Conservation (phyloP, 495 filamentous ascomycete genomes). For the Penicillium salamii region DNA sequence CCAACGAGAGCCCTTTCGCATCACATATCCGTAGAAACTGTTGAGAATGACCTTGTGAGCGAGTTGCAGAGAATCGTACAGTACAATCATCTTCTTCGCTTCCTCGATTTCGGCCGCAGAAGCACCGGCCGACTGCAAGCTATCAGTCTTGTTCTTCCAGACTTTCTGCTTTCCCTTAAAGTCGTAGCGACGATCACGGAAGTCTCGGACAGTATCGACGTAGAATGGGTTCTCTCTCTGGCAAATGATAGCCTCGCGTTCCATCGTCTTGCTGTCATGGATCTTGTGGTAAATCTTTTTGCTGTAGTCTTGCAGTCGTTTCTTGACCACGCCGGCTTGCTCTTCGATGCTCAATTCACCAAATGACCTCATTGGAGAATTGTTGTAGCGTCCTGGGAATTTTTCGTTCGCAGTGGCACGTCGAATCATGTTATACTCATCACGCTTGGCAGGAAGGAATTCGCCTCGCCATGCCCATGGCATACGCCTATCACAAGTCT, state of each 20-base stretch:
- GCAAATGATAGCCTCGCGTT: slow-evolving; percentile 95
- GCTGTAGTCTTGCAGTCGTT: slow-evolving; percentile 86
- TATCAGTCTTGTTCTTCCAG: slow-evolving; percentile 94
- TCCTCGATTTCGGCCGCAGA: slow-evolving; percentile 76
- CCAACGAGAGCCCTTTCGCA: slow-evolving; percentile 98
- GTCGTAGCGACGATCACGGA: slow-evolving; percentile 93
- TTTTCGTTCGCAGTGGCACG: slow-evolving; percentile 88
- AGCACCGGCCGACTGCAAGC: slow-evolving; percentile 78
- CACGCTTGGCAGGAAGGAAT: slow-evolving; percentile 90
- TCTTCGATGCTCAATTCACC: slow-evolving; percentile 80
- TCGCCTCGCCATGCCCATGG: slow-evolving; percentile 99
- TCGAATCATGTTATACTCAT: slow-evolving; percentile 99
- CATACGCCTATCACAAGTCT: slow-evolving; percentile 91
- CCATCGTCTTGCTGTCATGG: slow-evolving; percentile 89
- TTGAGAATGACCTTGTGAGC: slow-evolving; percentile 99
- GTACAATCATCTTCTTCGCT: slow-evolving; percentile 96
- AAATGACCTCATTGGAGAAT: slow-evolving; percentile 68
- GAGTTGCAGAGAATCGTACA: slow-evolving; percentile 94
- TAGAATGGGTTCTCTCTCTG: slow-evolving; percentile 99
- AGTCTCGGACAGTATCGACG: slow-evolving; percentile 91
- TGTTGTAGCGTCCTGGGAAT: slow-evolving; percentile 76
- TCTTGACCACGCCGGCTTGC: slow-evolving; percentile 77
- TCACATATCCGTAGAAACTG: slow-evolving; percentile 99
- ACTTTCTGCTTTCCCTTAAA: slow-evolving; percentile 98
- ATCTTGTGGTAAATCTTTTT: slow-evolving; percentile 99